Evolutionary conservation across 2,329 filamentous ascomycete species (phyloP), one percentile per base, ranked within the genome.

Genomic region (Neophaeococcomyces aloes): DNA sequence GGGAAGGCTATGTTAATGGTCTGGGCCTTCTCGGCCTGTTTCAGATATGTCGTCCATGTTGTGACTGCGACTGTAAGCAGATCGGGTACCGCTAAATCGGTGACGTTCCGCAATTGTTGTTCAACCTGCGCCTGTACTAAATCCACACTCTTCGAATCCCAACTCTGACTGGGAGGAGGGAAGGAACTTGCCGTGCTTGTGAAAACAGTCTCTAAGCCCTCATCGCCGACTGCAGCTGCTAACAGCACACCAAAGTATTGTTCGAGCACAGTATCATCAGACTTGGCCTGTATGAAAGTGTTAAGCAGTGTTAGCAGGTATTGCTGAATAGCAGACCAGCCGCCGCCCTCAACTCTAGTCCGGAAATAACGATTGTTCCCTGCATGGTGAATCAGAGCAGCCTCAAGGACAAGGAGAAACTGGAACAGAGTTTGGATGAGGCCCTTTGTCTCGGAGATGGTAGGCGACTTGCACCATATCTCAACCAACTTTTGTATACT

Each of bases 311-410:
- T 77, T 78, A 49, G 75, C 76, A 65, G 74, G 4, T 76, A 76
- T 57, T 84, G 76, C 57, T 91, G 81, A 43, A 95, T 61, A 6
- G 79, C 76, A 51, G 79, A 72, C 81, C 86, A 94, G 3, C 89
- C 87, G 45, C 81, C 83, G 17, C 77, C 79, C 46, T 84, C 76
- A 23, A 93, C 78, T 52, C 78, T 74, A 53, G 79, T 80, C 46
- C 78, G 76, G 60, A 96, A 96, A 66, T 89, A 95, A 54, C 84
- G 78, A 57, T 81, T 76, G 64, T 96, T 98, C 15, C 88, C 89
- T 36, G 81, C 73, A 61, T 96, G 87, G 35, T 79, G 78, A 42
- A 78, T 76, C 52, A 98, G 74, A 11, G 79, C 79, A 37, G 82
- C 81, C 1, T 83, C 81, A 21, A 96, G 66, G 11, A 91, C 76